These are phyloP conservation scores for Colletotrichum eremochloae DNA, from an alignment of 2,329 filamentous ascomycete genomes.

Conservation along the genomic window DNA sequence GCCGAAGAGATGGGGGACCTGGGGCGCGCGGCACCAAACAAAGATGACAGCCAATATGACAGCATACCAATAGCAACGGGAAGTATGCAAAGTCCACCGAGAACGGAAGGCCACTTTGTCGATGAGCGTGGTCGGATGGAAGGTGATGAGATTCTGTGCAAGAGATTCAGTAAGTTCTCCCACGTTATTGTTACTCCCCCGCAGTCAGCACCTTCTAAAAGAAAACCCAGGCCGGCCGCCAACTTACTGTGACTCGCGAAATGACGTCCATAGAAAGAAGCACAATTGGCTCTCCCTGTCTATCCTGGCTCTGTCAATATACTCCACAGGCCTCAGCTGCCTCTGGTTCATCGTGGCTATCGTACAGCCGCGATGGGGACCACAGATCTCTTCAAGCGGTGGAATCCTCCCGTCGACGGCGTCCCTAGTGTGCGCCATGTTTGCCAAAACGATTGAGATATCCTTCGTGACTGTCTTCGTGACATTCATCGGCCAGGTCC, in stretches of 20 bases:
- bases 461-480: constrained; percentile 85
- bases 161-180: constrained; percentile 49
- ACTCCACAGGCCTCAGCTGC: constrained; percentile 74
- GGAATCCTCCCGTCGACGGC: constrained; percentile 73
- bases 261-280: constrained; percentile 50
- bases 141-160: constrained; percentile 49
- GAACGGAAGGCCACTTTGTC: background rate
- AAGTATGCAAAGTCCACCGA: background rate
- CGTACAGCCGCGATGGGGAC: constrained; percentile 72
- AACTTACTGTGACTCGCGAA: constrained; percentile 50
- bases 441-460: constrained; percentile 83
- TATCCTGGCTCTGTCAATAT: constrained; percentile 65
- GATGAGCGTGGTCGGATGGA: constrained; percentile 29
- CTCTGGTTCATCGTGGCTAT: constrained; percentile 76
- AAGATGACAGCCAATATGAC: constrained; percentile 11
- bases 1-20: constrained; percentile 29
- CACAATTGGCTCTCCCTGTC: constrained; percentile 64
- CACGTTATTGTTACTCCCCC: background rate
- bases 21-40: constrained; percentile 1
- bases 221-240: constrained; percentile 46
- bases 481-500: constrained; percentile 78
- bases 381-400: constrained; percentile 65
- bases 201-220: background rate
- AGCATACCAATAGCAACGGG: background rate
- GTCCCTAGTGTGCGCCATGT: constrained; percentile 74